Evolutionary conservation across 108 stramenopile species (phyloP).

Genomic region (Ochromonas danica): DNA sequence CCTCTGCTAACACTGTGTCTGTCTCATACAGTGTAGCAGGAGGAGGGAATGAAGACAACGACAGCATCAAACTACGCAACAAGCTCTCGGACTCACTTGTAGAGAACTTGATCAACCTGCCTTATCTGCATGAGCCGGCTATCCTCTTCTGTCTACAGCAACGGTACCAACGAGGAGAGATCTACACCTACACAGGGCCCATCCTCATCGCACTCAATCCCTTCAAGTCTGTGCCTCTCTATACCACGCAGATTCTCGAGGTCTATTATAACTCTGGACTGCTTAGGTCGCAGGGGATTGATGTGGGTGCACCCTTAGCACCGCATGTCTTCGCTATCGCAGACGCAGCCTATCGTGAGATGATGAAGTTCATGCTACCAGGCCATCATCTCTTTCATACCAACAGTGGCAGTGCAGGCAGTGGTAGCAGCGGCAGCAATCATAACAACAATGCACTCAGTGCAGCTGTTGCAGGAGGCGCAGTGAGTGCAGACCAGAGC

Average conservation of each 20-base stretch:
- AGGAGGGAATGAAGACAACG: no score
- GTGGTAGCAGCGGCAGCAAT: no score
- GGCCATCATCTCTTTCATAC: not conserved
- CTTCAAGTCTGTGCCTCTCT: conserved; percentile 77
- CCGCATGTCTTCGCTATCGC: conserved; percentile 91
- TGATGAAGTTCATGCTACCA: conserved; percentile 68
- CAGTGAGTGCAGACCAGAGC: conserved; percentile 76
- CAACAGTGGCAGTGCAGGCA: not conserved
- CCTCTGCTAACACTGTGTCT: no score
- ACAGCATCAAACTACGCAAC: conserved; percentile 56
- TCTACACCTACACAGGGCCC: conserved; percentile 64
- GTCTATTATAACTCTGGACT: conserved; percentile 52
- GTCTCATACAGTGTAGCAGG: no score
- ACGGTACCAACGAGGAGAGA: conserved; percentile 67
- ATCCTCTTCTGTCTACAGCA: conserved; percentile 84
- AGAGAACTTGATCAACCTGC: conserved; percentile 87
- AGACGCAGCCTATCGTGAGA: conserved; percentile 87
- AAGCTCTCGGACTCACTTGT: conserved; percentile 37
- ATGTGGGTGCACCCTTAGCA: conserved; percentile 50
- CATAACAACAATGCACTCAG: no score
- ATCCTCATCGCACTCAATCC: conserved; percentile 67
- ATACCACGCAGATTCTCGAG: conserved; percentile 70
- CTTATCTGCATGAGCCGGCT: conserved; percentile 96
- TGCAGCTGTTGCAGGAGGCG: conserved; percentile 70
- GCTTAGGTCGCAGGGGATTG: conserved; percentile 36